Evolutionary conservation across 805 yeast species (phyloP), one percentile per base, ranked within the genome.

Genomic region (Saccharomycodes ludwigii): DNA sequence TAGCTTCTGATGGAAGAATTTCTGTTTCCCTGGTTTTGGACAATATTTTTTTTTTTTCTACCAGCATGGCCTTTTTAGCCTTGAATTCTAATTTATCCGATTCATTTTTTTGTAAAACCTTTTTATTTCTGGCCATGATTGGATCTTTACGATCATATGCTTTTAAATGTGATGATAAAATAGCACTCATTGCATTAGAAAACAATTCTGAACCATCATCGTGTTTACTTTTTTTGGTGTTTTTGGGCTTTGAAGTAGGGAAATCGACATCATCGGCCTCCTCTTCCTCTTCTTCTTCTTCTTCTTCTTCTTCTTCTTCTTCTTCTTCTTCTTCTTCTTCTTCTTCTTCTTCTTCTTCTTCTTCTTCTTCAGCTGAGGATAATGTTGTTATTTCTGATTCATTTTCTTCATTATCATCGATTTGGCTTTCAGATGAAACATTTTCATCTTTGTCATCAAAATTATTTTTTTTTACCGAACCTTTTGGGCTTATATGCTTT

Each of bases 81-180:
- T 84, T 81, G 37, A 72, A 70, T 44, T 88, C 96, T 28, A 91
- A 61, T 47, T 79, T 81, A 31, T 81, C 83, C 20, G 75, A 68
- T 43, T 86, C 95, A 35, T 80, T 66, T 42, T 81, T 76, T 56
- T 76, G 77, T 31, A 75, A 39, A 0, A 76, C 69, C 25, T 68
- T 64, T 42, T 78, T 80, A 47, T 81, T 80, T 57, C 97, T 74
- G 6, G 88, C 86, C 58, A 88, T 66, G 34, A 88, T 82, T 3
- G 98, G 98, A 52, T 86, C 94, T 27, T 69, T 69, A 48, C 96
- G 67, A 48, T 80, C 84, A 46, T 88, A 80, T 0, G 95, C 93
- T 52, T 91, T 91, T 42, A 88, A 63, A 46, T 73, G 76, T 2
- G 97, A 83, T 4, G 79, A 80, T 31, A 88, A 59, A 45, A 88